Percentiles rank a stretch among this genome's conserved stretches.
Evolutionary conservation across 257 asterid genomes (phyloP).

Genomic region (Scutellaria barbata): DNA sequence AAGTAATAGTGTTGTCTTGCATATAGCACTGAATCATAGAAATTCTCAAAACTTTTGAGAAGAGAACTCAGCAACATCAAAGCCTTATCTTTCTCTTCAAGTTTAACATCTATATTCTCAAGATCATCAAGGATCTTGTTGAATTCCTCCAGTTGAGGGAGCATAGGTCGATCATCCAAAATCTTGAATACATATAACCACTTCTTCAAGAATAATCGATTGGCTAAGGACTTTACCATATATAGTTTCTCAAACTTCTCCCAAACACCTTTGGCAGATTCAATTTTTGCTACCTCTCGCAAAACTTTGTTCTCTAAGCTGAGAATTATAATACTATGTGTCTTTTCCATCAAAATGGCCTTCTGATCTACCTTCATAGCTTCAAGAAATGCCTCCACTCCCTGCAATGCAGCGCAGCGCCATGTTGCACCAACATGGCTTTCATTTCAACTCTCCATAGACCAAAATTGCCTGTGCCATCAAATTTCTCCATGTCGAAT

Average conservation of each 20-base stretch:
- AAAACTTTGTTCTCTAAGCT: too few relatives aligned
- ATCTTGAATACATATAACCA: not conserved
- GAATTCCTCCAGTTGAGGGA: not conserved
- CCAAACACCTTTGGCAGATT: not conserved
- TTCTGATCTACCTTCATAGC: too few relatives aligned
- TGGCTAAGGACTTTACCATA: not conserved
- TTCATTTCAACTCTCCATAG: too few relatives aligned
- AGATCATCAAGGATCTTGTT: not conserved
- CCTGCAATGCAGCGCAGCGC: too few relatives aligned
- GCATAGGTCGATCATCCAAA: not conserved
- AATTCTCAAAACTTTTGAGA: not conserved
- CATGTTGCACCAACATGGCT: too few relatives aligned
- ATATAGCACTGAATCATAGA: not conserved
- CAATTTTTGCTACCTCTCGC: too few relatives aligned
- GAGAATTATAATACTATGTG: too few relatives aligned
- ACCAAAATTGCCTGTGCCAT: too few relatives aligned
- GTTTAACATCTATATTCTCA: not conserved
- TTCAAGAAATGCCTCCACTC: too few relatives aligned
- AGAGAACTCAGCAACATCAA: not conserved
- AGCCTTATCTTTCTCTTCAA: not conserved
- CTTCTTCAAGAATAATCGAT: not conserved
- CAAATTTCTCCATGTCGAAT: too few relatives aligned
- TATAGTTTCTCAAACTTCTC: not conserved
- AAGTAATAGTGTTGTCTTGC: not conserved
- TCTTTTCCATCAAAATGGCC: too few relatives aligned